Base-by-base conservation (phyloP, 1,284 basidiomycete species). In the Puccinia brachypodii region DNA sequence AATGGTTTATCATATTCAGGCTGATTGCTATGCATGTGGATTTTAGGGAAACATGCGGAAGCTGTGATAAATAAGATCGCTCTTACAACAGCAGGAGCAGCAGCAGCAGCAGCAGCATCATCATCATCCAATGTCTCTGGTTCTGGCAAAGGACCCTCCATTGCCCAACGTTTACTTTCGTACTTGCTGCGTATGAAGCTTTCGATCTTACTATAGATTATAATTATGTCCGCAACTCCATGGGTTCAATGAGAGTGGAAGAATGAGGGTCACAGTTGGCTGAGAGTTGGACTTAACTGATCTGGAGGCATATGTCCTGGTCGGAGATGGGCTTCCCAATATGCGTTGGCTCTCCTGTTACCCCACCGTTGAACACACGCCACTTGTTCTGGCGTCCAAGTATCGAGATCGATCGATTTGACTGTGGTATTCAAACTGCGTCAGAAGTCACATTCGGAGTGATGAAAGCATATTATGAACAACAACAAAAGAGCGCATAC, bases 381-480 rank as follows among this genome's bases (percentile, higher is more conserved):
- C 92, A 99, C 96, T 88, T 99, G 96, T 85, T 98, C 96, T 0
- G 94, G 94, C 3, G 94, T 97, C 96, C 96, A 99, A 28, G 94
- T 92, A 85, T 99, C 96, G 64, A 99, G 91, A 88, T 99, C 96
- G 83, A 99, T 95, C 9, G 95, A 97, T 87, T 98, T 98, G 86
- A 99, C 94, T 89, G 3, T 7, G n/a, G n/a, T 25, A 25, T 42
- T 9, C 31, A 82, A 85, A 81, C 76, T 58, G 22, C 1, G 47
- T 69, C 16, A 68, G 33, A 31, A 40, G 2, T n/a, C 22, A 44
- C 71, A 42, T 16, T 69, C 9, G 9, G 19, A 28, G 33, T 56
- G 4, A 76, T 74, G 19, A 38, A 0, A 53, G 22, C 22, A 25
- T 36, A 69, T 82, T 40, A 78, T n/a, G n/a, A n/a, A n/a, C n/a